phyloP scores from a whole-genome alignment of 352 stramenopile species.

The Pythium apleroticum region DNA sequence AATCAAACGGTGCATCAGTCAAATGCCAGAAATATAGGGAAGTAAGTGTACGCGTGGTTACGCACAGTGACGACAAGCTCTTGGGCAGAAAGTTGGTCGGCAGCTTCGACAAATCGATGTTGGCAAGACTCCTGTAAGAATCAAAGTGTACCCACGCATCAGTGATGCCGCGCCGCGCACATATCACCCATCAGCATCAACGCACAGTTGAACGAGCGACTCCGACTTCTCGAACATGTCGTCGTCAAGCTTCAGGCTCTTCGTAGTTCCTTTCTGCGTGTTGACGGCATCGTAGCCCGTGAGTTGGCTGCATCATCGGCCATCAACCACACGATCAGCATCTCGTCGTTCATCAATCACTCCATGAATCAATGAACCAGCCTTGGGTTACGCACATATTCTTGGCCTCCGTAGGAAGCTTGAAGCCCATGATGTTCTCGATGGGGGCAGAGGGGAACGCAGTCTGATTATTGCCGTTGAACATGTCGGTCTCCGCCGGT shows the following conservation, averaged over 20 bases:
- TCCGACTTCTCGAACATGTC: slow-evolving; percentile 44
- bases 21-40: not conserved
- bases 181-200: not conserved
- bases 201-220: slow-evolving; percentile 48
- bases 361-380: slow-evolving; percentile 6
- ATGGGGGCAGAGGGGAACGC: slow-evolving; percentile 55
- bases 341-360: not conserved
- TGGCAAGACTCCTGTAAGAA: slow-evolving; percentile 44
- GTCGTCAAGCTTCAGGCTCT: slow-evolving; percentile 47
- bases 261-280: slow-evolving; percentile 60
- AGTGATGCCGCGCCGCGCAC: not conserved
- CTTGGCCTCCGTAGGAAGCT: slow-evolving; percentile 42
- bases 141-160: slow-evolving; percentile 1
- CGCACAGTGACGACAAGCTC: slow-evolving; percentile 45
- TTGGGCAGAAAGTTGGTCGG: slow-evolving; percentile 50
- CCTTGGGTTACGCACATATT: slow-evolving; percentile 39
- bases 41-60: not conserved
- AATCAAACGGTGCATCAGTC: not conserved
- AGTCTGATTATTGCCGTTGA: slow-evolving; percentile 29
- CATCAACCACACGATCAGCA: slow-evolving; percentile 1
- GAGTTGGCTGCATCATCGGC: slow-evolving; percentile 50
- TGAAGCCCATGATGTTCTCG: slow-evolving; percentile 36
- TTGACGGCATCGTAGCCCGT: slow-evolving; percentile 58
- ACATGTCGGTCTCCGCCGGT: slow-evolving; percentile 41
- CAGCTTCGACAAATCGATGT: slow-evolving; percentile 55